Evolutionary conservation across 1,139 yeast species (phyloP).

Genomic region (Geotrichum macrosporum): DNA sequence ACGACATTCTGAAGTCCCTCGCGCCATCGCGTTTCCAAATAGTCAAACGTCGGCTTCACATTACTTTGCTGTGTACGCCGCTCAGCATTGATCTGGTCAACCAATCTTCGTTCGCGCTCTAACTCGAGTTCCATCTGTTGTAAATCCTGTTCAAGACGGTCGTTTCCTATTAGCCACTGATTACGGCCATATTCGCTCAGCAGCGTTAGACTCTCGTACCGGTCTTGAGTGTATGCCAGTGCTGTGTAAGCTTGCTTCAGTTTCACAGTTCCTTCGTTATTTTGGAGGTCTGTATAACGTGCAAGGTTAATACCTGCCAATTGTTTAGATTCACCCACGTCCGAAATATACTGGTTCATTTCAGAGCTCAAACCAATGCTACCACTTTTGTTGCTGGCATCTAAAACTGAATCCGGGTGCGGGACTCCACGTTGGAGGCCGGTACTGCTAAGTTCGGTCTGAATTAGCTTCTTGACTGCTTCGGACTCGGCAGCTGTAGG

Average conservation of each 20-base stretch:
- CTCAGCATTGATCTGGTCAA: constrained; percentile 28
- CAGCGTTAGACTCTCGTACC: constrained; percentile 33
- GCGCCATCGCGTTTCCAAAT: constrained; percentile 31
- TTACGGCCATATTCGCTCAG: constrained; percentile 33
- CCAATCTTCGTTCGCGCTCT: constrained; percentile 23
- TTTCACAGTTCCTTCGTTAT: constrained; percentile 14
- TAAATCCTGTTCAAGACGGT: constrained; percentile 30
- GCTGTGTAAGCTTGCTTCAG: constrained; percentile 31
- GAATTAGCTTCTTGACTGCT: constrained; percentile 24
- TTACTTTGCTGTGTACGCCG: constrained; percentile 30
- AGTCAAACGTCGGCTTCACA: constrained; percentile 28
- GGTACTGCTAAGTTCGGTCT: constrained; percentile 21
- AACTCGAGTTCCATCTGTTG: constrained; percentile 27
- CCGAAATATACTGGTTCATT: constrained; percentile 1
- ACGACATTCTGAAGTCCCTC: constrained; percentile 29
- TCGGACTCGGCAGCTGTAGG: constrained; percentile 26
- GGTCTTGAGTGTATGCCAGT: constrained; percentile 31
- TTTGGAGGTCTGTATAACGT: constrained; percentile 27
- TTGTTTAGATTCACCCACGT: background rate
- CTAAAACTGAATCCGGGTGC: constrained; percentile 16
- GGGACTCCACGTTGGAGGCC: background rate
- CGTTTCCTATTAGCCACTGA: constrained; percentile 38
- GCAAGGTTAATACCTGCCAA: constrained; percentile 36
- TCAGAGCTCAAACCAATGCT: background rate
- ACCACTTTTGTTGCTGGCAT: background rate